Base-by-base conservation (phyloP, 306 rosid species). In the Spatholobus suberectus region DNA sequence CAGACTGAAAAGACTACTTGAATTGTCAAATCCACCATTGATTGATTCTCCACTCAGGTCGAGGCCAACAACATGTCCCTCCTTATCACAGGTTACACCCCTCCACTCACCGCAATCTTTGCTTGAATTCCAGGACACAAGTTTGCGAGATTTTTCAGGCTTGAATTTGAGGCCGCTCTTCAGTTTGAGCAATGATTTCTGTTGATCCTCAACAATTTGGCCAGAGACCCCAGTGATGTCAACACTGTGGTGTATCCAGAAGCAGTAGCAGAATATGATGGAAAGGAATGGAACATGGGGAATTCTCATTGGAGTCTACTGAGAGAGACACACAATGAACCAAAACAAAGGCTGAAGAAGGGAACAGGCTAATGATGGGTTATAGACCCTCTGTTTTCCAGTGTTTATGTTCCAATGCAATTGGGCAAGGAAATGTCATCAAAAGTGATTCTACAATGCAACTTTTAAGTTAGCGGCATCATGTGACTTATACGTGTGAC, bases 1-100 rank as follows among this genome's bases (percentile, higher is more conserved):
- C 14, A 88, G 83, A 38, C n/a, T 29, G 85, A 88, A 88, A 5
- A 88, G 78, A 35, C 67, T 20, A n/a, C 83, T 88, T 35, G 83
- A 87, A 47, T 80, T 55, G 77, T 69, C 76, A 12, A 87, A 24
- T 26, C 81, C 83, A 17, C 85, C 82, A 0, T 4, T 1, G 43
- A 89, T 85, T 0, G 21, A 43, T 80, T 89, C 83, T 0, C 6
- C 37, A 38, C 84, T 61, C 46, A 86, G 41, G 14, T 84, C 83
- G n/a, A 89, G 82, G 49, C 82, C 80, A 46, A n/a, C 21, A 40
- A 89, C 90, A 43, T 17, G 74, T 0, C 90, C 86, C 10, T 80
- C 23, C 41, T 70, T 5, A 0, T 46, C 58, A 47, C 88, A 87
- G 12, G 18, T 55, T 6, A 85, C 85, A 11, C 85, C 88, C 0